Conservation (phyloP, 148 eudicot species). For the Fallopia convolvulus region DNA sequence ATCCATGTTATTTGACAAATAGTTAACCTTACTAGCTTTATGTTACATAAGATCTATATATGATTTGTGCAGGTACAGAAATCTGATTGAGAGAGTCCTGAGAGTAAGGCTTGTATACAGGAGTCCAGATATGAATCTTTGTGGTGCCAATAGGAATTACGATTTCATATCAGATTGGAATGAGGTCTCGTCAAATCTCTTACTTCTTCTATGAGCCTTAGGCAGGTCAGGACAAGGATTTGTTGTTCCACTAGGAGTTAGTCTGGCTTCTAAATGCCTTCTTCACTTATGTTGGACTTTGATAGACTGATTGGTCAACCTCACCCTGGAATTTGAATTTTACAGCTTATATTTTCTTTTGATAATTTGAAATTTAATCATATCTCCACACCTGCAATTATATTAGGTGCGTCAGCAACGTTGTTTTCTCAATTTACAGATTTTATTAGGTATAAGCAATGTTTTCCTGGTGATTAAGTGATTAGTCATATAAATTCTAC, state of each 20-base stretch:
- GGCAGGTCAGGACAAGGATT: background rate
- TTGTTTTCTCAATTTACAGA: background rate
- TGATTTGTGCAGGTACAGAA: slow-evolving; percentile 62
- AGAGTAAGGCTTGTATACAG: slow-evolving; percentile 91
- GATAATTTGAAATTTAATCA: background rate
- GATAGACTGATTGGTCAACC: background rate
- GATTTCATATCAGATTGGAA: slow-evolving; percentile 95
- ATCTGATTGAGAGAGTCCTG: slow-evolving; percentile 75
- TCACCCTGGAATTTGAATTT: background rate
- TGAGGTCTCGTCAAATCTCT: slow-evolving; percentile 69
- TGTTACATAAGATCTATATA: background rate
- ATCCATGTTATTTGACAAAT: background rate
- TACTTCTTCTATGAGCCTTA: background rate
- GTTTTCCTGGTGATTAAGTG: background rate
- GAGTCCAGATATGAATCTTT: slow-evolving; percentile 82
- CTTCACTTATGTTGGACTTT: background rate
- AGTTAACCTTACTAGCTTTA: background rate
- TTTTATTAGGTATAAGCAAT: background rate
- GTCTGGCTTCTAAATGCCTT: background rate
- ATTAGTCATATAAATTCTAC: background rate
- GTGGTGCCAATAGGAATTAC: slow-evolving; percentile 91
- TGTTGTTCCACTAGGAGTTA: background rate
- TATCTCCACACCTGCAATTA: background rate
- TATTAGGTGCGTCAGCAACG: background rate
- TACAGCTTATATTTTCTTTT: background rate